Evolutionary conservation across 2,329 filamentous ascomycete genomes (phyloP).

Genomic region (Elsinoe batatas): DNA sequence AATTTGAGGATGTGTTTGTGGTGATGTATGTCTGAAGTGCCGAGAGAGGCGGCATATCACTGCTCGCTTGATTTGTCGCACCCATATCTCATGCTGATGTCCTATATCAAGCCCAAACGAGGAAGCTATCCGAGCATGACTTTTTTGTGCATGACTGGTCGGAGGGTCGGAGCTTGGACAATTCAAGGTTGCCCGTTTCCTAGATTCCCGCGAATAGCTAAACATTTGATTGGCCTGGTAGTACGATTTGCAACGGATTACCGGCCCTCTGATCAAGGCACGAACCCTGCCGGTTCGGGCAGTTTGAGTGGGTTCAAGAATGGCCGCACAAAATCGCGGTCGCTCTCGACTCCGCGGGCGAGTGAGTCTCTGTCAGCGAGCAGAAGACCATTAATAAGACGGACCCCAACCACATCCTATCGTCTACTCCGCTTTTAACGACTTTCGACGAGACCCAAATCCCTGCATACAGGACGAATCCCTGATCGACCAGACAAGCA

Average conservation of each 20-base stretch:
- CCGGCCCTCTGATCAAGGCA: background rate
- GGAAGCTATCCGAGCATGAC: background rate
- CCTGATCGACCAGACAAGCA: slow-evolving; percentile 2
- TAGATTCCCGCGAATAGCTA: background rate
- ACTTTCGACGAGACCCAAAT: no score
- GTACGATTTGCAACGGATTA: no score
- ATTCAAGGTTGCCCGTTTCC: no score
- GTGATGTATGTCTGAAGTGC: slow-evolving; percentile 18
- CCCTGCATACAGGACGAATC: background rate
- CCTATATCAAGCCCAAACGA: background rate
- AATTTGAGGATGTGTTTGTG: slow-evolving; percentile 12
- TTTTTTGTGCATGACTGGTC: background rate
- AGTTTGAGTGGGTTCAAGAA: no score
- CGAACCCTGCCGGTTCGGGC: no score
- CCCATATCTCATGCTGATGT: background rate
- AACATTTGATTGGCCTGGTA: background rate
- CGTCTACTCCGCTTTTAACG: no score
- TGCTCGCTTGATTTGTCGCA: background rate
- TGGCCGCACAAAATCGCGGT: background rate
- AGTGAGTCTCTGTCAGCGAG: background rate
- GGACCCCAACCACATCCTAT: background rate
- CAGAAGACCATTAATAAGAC: background rate
- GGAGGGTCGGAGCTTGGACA: background rate
- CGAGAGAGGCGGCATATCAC: slow-evolving; percentile 12
- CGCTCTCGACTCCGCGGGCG: background rate